Conservation (phyloP, 441 rosid species). For the Pelargonium myrrhifolium region DNA sequence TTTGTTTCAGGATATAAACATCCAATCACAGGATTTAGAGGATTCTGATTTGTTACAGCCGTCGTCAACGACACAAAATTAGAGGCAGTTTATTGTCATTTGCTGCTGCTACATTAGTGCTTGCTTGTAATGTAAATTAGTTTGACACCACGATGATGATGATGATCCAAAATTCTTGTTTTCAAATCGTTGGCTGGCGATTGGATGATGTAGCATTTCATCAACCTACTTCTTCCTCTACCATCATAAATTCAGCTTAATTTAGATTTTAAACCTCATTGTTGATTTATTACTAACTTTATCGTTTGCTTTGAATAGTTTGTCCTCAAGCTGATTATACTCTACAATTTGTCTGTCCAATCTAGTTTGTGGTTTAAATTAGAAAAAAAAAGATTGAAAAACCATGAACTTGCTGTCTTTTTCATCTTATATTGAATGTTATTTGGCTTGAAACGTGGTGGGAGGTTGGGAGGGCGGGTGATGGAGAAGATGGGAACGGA, state of each 20-base stretch:
- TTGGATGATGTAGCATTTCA: background rate
- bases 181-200: background rate
- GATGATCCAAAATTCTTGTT: background rate
- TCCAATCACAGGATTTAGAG: conserved; percentile 3
- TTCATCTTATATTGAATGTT: too few relatives aligned
- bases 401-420: too few relatives aligned
- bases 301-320: too few relatives aligned
- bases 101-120: background rate
- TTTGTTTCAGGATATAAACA: background rate
- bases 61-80: background rate
- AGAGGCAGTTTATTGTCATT: background rate
- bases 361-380: too few relatives aligned
- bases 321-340: too few relatives aligned
- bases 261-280: background rate
- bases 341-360: too few relatives aligned
- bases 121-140: background rate
- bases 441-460: too few relatives aligned
- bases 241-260: background rate
- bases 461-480: too few relatives aligned
- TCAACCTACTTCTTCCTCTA: background rate
- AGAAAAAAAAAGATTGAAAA: too few relatives aligned
- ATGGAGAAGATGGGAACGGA: too few relatives aligned
- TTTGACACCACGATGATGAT: background rate
- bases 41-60: background rate
- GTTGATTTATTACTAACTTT: too few relatives aligned